These are phyloP conservation scores for Suhomyces sp. DNA, from an alignment of 805 yeast species.

Conservation along the genomic window DNA sequence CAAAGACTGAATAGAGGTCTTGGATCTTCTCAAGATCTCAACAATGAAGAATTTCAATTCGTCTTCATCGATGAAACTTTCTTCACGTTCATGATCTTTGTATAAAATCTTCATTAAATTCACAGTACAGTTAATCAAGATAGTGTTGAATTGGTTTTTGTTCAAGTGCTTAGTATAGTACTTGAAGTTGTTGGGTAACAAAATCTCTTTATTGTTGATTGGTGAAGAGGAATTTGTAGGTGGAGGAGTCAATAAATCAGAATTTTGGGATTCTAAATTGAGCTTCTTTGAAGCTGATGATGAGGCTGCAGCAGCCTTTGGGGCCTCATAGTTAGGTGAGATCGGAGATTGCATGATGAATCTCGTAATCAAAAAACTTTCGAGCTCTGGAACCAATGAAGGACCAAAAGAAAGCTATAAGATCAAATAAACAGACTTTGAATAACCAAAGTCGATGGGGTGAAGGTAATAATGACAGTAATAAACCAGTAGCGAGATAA, in stretches of 20 bases:
- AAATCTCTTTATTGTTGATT: conserved; percentile 6
- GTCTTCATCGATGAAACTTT: conserved; percentile 7
- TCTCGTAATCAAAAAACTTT: neutral
- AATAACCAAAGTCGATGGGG: neutral
- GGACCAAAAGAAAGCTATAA: neutral
- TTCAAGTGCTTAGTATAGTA: conserved; percentile 39
- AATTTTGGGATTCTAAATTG: neutral
- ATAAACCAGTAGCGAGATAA: neutral
- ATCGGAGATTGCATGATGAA: conserved; percentile 1
- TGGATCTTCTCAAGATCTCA: conserved; percentile 49
- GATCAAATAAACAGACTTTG: neutral
- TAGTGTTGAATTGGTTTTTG: conserved; percentile 39
- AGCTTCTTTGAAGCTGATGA: neutral
- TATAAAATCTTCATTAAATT: conserved; percentile 36
- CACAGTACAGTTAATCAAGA: conserved; percentile 34
- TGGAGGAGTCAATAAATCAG: conserved; percentile 15
- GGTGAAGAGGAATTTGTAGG: conserved; percentile 15
- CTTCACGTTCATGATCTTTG: conserved; percentile 5
- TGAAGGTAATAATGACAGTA: conserved; percentile 1
- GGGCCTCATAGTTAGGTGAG: neutral
- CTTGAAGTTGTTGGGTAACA: conserved; percentile 36
- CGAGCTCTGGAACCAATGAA: neutral
- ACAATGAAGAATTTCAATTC: conserved; percentile 30
- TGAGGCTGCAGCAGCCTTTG: neutral
- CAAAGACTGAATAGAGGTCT: conserved; percentile 58